Base-by-base conservation (phyloP, 1,284 basidiomycete species). In the Peniophora sp. region DNA sequence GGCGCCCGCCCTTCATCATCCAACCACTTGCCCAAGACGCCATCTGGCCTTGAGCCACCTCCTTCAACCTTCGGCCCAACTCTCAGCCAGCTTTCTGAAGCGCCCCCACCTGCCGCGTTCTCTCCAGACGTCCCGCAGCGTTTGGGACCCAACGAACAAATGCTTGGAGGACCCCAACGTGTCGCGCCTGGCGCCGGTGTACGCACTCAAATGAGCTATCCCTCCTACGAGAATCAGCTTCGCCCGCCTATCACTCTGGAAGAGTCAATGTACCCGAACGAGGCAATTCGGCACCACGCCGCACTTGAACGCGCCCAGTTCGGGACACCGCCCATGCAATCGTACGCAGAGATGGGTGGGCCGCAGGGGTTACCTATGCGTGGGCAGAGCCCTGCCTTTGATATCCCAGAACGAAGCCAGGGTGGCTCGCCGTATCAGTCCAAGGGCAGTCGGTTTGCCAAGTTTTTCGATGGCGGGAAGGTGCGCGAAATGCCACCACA, bases 391-490 rank as follows among this genome's bases (percentile, higher is more conserved):
- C 55, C 52, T 41, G 54, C 51, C 19, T 56, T 55, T 38, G 51
- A 59, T 32, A 17, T 38, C n/a, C 58, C 56, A 47, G 61, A 58
- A 39, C 61, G 56, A 46, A 50, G 56, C 41, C 53, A 54, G 10
- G 61, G 60, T 22, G 63, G 58, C 9, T 53, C 60, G 12, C 62
- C 60, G 39, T 70, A 77, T 60, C 65, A 71, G 35, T 72, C 70
- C 27, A 87, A 82, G 64, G 86, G 86, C 27, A 89, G 87, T 61
- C 80, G 87, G 24, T 85, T 90, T 63, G 87, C 86, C 27, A 90
- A 89, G 62, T 88, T 89, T 63, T 90, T 89, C 55, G 88, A 89
- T 57, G 74, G 74, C n/a, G 27, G 27, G 12, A 89, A 86, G 64
- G 63, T 65, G 32, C 76, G 78, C 56, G 83, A 86, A 6, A 43